Evolutionary conservation across 139 green algal species (phyloP).

Genomic region (Eudorina sp.): DNA sequence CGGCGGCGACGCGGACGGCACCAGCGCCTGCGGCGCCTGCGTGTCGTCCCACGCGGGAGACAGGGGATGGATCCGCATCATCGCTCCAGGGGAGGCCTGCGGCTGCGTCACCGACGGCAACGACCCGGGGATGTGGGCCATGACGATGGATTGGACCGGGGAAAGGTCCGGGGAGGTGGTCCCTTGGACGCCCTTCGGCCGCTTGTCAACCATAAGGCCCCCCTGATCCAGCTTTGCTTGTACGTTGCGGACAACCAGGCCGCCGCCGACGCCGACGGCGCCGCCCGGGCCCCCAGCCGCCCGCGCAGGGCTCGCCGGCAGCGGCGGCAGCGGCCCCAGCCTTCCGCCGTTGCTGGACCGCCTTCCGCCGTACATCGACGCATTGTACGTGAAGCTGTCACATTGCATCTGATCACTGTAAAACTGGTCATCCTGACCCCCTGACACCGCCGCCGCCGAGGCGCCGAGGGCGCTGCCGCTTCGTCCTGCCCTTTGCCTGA

Average conservation of each 20-base stretch:
- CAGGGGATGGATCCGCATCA: neutral
- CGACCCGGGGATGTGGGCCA: neutral
- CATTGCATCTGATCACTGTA: neutral
- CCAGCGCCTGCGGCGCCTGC: neutral
- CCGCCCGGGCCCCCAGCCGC: neutral
- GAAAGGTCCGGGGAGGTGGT: neutral
- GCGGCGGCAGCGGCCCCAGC: slow-evolving; percentile 12
- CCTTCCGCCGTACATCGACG: neutral
- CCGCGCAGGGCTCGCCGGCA: neutral
- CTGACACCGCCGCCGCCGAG: neutral
- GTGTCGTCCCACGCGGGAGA: no score
- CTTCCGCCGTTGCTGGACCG: neutral
- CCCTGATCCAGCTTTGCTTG: neutral
- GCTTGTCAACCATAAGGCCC: no score
- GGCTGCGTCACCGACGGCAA: slow-evolving; percentile 18
- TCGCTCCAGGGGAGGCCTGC: neutral
- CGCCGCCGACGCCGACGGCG: neutral
- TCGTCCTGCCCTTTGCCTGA: neutral
- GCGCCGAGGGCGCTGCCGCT: neutral
- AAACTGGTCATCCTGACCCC: neutral
- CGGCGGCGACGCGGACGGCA: neutral
- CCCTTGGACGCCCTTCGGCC: no score
- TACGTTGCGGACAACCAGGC: no score
- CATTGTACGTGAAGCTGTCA: slow-evolving; percentile 9
- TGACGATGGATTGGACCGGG: neutral